These are phyloP conservation scores for Annulohypoxylon stygium DNA, from an alignment of 495 filamentous ascomycete species.

Conservation along the genomic window DNA sequence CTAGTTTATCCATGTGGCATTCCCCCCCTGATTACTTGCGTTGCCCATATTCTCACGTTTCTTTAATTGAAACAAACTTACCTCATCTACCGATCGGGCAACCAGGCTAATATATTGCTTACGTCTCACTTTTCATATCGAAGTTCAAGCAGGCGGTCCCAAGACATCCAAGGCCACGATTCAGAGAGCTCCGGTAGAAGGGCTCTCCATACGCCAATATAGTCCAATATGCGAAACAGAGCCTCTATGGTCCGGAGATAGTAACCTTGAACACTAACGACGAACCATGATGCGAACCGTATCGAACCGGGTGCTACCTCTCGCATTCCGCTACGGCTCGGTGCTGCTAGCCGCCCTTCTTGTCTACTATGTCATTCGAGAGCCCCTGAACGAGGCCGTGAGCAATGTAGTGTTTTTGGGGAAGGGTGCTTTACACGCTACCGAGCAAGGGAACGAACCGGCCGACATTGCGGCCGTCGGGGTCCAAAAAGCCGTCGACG, in stretches of 20 bases:
- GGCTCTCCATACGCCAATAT: slow-evolving; percentile 28
- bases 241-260: slow-evolving; percentile 45
- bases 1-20: slow-evolving; percentile 39
- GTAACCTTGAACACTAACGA: slow-evolving; percentile 25
- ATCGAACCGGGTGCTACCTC: slow-evolving; percentile 49
- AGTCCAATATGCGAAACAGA: slow-evolving; percentile 48
- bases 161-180: slow-evolving; percentile 33
- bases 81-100: slow-evolving; percentile 25
- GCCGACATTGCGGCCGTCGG: slow-evolving; percentile 5
- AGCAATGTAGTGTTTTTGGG: slow-evolving; percentile 28
- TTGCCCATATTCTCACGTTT: slow-evolving; percentile 21
- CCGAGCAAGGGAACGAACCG: slow-evolving; percentile 16
- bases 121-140: slow-evolving; percentile 40
- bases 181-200: slow-evolving; percentile 40
- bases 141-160: slow-evolving; percentile 16
- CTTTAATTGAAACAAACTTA: slow-evolving; percentile 41
- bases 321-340: slow-evolving; percentile 45
- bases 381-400: slow-evolving; percentile 42
- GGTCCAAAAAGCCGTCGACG: slow-evolving; percentile 20
- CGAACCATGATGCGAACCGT: slow-evolving; percentile 46
- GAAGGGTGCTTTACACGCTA: slow-evolving; percentile 6
- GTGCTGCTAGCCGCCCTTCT: slow-evolving; percentile 47
- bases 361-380: slow-evolving; percentile 48
- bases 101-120: slow-evolving; percentile 41
- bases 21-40: slow-evolving; percentile 31